Conservation (phyloP, 495 filamentous ascomycete species). For the Immersiella caudata region DNA sequence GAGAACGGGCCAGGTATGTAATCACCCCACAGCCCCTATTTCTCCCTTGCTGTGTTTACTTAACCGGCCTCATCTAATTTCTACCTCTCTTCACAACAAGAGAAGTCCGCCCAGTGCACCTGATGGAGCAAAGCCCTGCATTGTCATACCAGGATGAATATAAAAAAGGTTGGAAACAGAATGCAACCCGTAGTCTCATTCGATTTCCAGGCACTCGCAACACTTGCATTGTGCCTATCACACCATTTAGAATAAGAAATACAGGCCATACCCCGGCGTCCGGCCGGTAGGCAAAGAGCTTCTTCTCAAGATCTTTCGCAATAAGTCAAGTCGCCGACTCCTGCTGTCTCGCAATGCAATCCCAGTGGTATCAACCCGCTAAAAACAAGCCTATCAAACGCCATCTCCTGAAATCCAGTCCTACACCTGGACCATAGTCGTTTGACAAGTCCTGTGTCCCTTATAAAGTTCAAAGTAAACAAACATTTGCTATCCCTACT, state of each 20-base stretch:
- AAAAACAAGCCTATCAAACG: background rate
- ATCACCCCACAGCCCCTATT: background rate
- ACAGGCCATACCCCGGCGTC: background rate
- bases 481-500: background rate
- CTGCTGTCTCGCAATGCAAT: background rate
- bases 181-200: background rate
- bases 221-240: background rate
- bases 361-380: conserved; percentile 8
- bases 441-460: background rate
- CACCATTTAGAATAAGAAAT: background rate
- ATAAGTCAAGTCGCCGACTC: too few relatives aligned
- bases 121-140: too few relatives aligned
- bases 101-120: too few relatives aligned
- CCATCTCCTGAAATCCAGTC: background rate
- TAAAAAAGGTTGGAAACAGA: background rate
- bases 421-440: background rate
- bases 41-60: background rate
- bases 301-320: background rate
- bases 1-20: background rate
- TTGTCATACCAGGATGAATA: too few relatives aligned
- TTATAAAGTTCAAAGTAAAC: background rate
- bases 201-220: background rate
- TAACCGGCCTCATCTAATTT: too few relatives aligned
- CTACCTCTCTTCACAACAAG: too few relatives aligned
- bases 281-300: background rate